Evolutionary conservation across 805 yeast genomes (phyloP), one percentile per base, ranked within the genome.

Genomic region (Hanseniaspora singularis): DNA sequence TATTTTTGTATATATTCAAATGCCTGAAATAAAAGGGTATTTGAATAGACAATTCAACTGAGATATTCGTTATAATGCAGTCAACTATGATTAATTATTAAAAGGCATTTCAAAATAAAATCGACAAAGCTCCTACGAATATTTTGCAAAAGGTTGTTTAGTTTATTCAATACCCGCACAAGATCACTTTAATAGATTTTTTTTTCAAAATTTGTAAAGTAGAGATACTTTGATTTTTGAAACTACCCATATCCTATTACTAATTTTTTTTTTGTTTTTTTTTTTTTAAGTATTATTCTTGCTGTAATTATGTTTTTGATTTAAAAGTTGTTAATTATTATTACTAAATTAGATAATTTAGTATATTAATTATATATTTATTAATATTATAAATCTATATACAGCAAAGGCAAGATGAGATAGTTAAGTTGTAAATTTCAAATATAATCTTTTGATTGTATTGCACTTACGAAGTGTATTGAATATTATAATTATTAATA

Each of bases 121-220:
- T 19, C 20, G 38, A 33, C 38, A 33, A 20, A 12, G 46, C 46
- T 42, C 46, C 38, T 42, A 42, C 46, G 46, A 42, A 42, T 42
- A 33, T 33, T 26, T 33, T 12, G n/a, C 12, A 16, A 33, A 33
- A 26, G 26, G n/a, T n/a, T n/a, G 19, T 33, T 20, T 33, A 33
- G 26, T 19, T 14, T 20, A 19, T 33, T 20, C 26, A 24, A 33
- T 3, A 8, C 15, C 7, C 26, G 6, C 19, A 32, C 5, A 32
- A 15, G n/a, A 15, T 32, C n/a, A 32, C 8, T 16, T 7, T 15
- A 16, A 32, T 24, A 32, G 11, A 32, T 4, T 32, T 32, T 32
- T 24, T 24, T 24, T 24, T 24, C 10, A 24, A 24, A 7, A 7
- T 24, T 24, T 24, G 10, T 7, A 24, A 24, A 10, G 6, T 24